These are phyloP conservation scores for Brettanomyces anomalus DNA, from an alignment of 805 yeast genomes.

Conservation along the genomic window DNA sequence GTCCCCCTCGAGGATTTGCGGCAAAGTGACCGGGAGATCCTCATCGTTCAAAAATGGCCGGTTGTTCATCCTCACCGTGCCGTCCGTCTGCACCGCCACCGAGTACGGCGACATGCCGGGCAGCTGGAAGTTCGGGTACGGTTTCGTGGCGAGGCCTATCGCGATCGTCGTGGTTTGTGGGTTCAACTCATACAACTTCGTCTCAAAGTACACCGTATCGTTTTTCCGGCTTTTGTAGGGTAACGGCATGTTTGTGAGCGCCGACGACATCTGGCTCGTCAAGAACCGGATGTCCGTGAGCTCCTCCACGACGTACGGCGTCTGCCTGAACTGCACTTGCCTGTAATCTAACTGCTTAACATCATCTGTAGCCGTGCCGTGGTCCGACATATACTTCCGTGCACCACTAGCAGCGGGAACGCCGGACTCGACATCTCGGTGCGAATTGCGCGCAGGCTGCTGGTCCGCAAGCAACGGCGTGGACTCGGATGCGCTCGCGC, in stretches of 20 bases:
- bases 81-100: constrained; percentile 65
- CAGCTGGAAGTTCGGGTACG: constrained; percentile 65
- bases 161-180: constrained; percentile 43
- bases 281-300: constrained; percentile 23
- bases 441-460: no score
- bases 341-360: constrained; percentile 5
- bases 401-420: no score
- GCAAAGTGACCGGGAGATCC: constrained; percentile 36
- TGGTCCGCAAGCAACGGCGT: constrained; percentile 12
- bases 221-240: constrained; percentile 28
- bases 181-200: constrained; percentile 35
- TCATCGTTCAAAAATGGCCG: constrained; percentile 41
- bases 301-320: constrained; percentile 25
- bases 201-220: constrained; percentile 62
- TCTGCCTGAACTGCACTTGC: constrained; percentile 9
- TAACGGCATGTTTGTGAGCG: constrained; percentile 24
- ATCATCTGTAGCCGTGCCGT: background rate
- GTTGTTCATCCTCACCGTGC: constrained; percentile 52
- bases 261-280: constrained; percentile 14
- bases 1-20: constrained; percentile 44
- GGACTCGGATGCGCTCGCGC: constrained; percentile 5
- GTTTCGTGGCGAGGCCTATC: constrained; percentile 61
- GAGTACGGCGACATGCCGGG: constrained; percentile 71
- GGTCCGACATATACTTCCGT: background rate
- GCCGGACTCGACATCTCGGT: no score